Base-by-base conservation (phyloP, 306 rosid species). In the Ormosia semicastrata region DNA sequence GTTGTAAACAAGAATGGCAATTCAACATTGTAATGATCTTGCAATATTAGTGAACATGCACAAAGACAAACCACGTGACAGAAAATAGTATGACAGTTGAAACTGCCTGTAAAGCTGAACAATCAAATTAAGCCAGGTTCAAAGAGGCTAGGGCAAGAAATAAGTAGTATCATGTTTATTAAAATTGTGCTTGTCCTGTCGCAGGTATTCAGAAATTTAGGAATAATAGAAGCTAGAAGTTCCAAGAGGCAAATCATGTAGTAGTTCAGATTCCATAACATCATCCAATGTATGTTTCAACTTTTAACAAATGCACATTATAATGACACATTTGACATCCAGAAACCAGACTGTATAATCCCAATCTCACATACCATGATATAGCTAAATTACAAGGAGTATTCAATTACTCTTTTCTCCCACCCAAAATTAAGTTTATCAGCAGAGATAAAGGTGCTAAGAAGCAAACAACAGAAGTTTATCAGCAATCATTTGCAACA, bases 401-500 rank as follows among this genome's bases (percentile, higher is more conserved):
- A 33, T 18, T n/a, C 11, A 32, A 33, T 33, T n/a, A 30, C 43
- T 43, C 17, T 15, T 2, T 59, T 11, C 40, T 47, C 44, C 36
- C 29, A 34, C 50, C 60, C 60, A 43, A 56, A 33, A 34, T n/a
- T 30, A 39, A 39, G 73, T 47, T 50, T 76, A 49, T 41, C 66
- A 14, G 53, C 41, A 76, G 14, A 43, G 0, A 12, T 11, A 40
- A 62, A 36, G 6, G 75, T 29, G 57, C 56, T 39, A 14, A 66
- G 57, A 75, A 34, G 43, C 50, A 54, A 76, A 60, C 33, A 60
- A 65, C 63, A 34, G 29, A 49, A 11, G 5, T 36, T 24, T 63
- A 80, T 12, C 56, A 37, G 63, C 52, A 79, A 79, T 67, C 49
- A 32, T 67, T 50, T 5, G 74, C 71, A 36, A 67, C 63, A 33